These are phyloP conservation scores for Chlorella variabilis DNA, from an alignment of 163 green algal genomes.

Conservation along the genomic window DNA sequence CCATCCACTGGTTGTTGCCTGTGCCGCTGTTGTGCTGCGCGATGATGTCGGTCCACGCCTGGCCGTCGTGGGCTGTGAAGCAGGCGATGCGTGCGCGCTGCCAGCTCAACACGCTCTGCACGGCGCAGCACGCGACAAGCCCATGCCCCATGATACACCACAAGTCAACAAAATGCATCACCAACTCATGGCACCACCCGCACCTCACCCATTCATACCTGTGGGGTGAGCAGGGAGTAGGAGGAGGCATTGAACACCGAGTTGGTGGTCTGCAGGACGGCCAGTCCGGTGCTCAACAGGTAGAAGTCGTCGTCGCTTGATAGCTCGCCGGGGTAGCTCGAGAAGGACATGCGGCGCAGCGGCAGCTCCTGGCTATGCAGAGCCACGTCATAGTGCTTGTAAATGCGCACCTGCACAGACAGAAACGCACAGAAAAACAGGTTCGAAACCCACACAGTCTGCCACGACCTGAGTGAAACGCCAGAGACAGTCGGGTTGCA, in stretches of 20 bases:
- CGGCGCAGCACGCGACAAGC: background rate
- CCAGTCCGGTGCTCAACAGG: constrained; percentile 58
- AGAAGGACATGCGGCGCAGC: constrained; percentile 55
- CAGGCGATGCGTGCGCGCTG: constrained; percentile 69
- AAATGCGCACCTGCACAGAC: no score
- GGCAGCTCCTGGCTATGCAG: constrained; percentile 49
- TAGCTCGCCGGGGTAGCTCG: constrained; percentile 65
- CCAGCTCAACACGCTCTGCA: constrained; percentile 61
- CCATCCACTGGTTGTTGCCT: constrained; percentile 87
- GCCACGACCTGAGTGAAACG: no score
- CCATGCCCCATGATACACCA: background rate
- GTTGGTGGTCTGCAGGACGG: constrained; percentile 72
- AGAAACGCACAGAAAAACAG: no score
- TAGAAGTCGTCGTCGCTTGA: constrained; percentile 71
- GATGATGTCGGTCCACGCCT: constrained; percentile 54
- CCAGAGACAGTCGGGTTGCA: no score
- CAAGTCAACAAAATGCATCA: background rate
- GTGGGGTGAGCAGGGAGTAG: constrained; percentile 42
- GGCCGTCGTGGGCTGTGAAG: constrained; percentile 54
- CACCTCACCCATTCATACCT: constrained; percentile 10
- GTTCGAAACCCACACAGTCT: no score
- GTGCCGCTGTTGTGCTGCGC: constrained; percentile 72
- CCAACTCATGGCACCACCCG: background rate
- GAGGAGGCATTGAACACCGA: constrained; percentile 59
- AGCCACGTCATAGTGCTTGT: constrained; percentile 71